Percentiles rank a stretch among this genome's conserved stretches.
Evolutionary conservation across 2,329 filamentous ascomycete species (phyloP).

Genomic region (Sarocladium brachiariae): DNA sequence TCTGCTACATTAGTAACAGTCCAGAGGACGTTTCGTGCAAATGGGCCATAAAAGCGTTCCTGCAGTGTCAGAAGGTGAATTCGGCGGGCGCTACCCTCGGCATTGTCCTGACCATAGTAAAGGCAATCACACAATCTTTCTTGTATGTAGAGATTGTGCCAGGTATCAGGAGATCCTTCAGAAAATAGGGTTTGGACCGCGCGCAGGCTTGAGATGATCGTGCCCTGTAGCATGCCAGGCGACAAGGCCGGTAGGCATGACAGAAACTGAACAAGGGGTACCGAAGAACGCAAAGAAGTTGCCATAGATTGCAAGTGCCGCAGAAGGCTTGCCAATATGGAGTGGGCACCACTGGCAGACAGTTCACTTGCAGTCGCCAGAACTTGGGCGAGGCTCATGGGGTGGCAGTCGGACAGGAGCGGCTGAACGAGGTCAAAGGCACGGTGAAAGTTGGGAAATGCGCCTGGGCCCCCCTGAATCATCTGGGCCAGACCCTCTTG

Average conservation of each 20-base stretch:
- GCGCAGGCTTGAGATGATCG: slow-evolving; percentile 1
- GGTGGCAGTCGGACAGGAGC: slow-evolving; percentile 1
- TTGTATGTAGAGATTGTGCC: slow-evolving; percentile 6
- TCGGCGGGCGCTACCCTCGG: slow-evolving; percentile 1
- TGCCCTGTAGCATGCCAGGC: neutral
- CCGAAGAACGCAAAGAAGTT: neutral
- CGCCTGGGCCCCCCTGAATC: neutral
- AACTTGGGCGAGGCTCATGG: slow-evolving; percentile 7
- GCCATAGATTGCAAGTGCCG: neutral
- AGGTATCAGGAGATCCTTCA: neutral
- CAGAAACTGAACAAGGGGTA: neutral
- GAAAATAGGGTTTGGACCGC: neutral
- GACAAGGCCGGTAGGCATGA: neutral
- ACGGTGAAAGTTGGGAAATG: slow-evolving; percentile 5
- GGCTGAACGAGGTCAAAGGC: slow-evolving; percentile 3
- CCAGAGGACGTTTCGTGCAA: slow-evolving; percentile 6
- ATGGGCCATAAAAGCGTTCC: slow-evolving; percentile 3
- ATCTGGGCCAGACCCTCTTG: slow-evolving; percentile 6
- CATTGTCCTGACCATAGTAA: neutral
- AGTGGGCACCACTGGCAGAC: neutral
- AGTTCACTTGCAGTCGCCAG: slow-evolving; percentile 1
- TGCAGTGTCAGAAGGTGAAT: neutral
- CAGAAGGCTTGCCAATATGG: neutral
- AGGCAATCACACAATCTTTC: slow-evolving; percentile 7
- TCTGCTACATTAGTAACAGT: slow-evolving; percentile 8